A percentile compares a stretch with the other conserved stretches of the same genome.
phyloP scores from a whole-genome alignment of 176 grass and related monocot species.

The Triticum turgidum region DNA sequence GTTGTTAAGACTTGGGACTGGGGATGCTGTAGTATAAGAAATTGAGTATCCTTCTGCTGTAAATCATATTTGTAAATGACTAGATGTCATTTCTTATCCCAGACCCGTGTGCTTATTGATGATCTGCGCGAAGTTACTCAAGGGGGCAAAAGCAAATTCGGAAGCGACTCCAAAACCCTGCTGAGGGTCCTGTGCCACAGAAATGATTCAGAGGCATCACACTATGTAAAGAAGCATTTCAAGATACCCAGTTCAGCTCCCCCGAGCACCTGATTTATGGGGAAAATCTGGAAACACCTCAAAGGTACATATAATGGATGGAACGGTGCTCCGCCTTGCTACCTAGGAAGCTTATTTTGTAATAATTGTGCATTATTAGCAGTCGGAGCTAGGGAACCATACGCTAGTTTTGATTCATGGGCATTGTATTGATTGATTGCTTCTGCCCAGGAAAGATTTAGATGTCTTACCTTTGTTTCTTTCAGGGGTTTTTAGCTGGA shows the following conservation, averaged over 20 bases:
- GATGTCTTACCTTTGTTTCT: neutral
- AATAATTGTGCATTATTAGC: conserved; percentile 41
- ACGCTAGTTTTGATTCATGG: conserved; percentile 5
- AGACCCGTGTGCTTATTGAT: conserved; percentile 90
- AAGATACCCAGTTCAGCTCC: conserved; percentile 89
- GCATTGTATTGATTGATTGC: conserved; percentile 6
- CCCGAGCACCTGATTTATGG: conserved; percentile 38
- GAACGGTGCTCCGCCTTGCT: conserved; percentile 6
- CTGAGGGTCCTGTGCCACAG: conserved; percentile 91
- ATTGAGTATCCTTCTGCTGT: neutral
- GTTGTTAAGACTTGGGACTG: neutral
- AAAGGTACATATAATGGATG: neutral
- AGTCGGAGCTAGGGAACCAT: conserved; percentile 28
- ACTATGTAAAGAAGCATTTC: conserved; percentile 99
- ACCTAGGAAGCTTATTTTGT: conserved; percentile 17
- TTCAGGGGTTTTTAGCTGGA: neutral
- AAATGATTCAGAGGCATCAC: conserved; percentile 95
- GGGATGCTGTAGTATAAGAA: neutral
- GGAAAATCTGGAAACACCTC: conserved; percentile 17
- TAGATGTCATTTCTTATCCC: conserved; percentile 16
- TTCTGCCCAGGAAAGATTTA: conserved; percentile 10
- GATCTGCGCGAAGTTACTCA: conserved; percentile 80
- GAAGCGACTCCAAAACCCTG: conserved; percentile 71
- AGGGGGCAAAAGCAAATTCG: conserved; percentile 88
- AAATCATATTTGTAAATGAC: conserved; percentile 3